Evolutionary conservation across 2,329 filamentous ascomycete species (phyloP).

Genomic region (Colletotrichum tabaci): DNA sequence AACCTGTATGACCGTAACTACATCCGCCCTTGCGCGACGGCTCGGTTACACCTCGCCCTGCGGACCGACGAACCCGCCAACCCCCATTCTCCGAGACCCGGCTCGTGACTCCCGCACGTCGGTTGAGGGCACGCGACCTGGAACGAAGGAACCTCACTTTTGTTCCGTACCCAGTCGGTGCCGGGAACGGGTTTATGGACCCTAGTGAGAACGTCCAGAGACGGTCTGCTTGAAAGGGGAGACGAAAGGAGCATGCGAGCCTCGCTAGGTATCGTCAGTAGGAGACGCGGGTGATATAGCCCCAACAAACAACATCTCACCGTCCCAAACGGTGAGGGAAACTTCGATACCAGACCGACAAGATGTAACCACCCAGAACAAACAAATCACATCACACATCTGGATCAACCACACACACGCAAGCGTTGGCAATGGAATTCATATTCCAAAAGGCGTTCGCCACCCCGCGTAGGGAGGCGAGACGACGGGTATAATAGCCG

Average conservation of each 20-base stretch:
- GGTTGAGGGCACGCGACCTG: too few relatives aligned
- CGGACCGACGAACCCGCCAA: too few relatives aligned
- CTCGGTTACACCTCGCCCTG: too few relatives aligned
- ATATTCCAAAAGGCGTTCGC: constrained; percentile 36
- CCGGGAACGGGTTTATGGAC: too few relatives aligned
- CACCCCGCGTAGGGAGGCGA: background rate
- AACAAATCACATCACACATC: background rate
- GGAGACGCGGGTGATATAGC: background rate
- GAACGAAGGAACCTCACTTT: too few relatives aligned
- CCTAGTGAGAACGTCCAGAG: background rate
- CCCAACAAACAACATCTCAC: background rate
- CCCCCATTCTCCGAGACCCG: too few relatives aligned
- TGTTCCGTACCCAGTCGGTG: too few relatives aligned
- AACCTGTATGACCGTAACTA: too few relatives aligned
- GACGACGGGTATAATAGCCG: constrained; percentile 41
- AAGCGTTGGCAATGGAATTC: constrained; percentile 14
- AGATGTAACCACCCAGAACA: background rate
- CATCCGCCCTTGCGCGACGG: too few relatives aligned
- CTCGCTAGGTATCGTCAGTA: background rate
- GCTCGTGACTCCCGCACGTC: too few relatives aligned
- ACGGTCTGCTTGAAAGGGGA: background rate
- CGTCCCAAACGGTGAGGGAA: background rate
- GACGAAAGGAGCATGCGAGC: background rate
- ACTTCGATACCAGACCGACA: background rate
- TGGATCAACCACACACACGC: background rate